Evolutionary conservation across 2,329 filamentous ascomycete species (phyloP).

Genomic region (Macrophomina pseudophaseolina): DNA sequence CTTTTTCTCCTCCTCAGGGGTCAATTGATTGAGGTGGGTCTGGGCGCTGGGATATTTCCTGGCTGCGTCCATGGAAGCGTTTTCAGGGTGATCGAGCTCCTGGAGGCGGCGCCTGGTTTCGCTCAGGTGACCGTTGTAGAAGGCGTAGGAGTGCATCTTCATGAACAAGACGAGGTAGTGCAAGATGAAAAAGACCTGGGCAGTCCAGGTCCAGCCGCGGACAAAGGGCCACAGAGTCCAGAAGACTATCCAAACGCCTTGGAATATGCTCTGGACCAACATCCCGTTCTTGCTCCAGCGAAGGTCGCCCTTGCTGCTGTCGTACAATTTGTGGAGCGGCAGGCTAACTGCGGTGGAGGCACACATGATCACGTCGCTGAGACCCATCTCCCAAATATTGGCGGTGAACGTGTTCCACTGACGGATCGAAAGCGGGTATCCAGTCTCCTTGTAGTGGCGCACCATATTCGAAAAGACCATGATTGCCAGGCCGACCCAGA

Average conservation of each 20-base stretch:
- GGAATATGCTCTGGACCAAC: conserved; percentile 80
- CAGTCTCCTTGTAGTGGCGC: conserved; percentile 92
- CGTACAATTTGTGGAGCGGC: conserved; percentile 73
- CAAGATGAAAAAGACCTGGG: conserved; percentile 91
- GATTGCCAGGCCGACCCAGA: conserved; percentile 96
- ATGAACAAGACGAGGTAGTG: conserved; percentile 92
- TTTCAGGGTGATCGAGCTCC: conserved; percentile 78
- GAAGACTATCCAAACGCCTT: conserved; percentile 75
- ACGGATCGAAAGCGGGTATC: conserved; percentile 79
- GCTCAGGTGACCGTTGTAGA: conserved; percentile 95
- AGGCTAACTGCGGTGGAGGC: conserved; percentile 72
- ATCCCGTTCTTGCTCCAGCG: conserved; percentile 82
- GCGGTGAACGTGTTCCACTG: conserved; percentile 89
- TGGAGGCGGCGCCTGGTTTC: conserved; percentile 82
- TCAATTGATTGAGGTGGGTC: conserved; percentile 60
- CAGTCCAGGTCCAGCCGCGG: conserved; percentile 93
- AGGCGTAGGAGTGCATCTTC: conserved; percentile 99
- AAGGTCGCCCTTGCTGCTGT: conserved; percentile 60
- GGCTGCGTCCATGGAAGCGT: conserved; percentile 69
- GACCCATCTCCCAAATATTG: conserved; percentile 83
- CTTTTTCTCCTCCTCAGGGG: conserved; percentile 51
- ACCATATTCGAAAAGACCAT: conserved; percentile 96
- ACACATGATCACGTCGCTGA: conserved; percentile 88
- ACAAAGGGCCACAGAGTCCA: conserved; percentile 80
- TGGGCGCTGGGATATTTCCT: conserved; percentile 70